Evolutionary conservation across 345 rosid genomes (phyloP).

Genomic region (Syzygium aqueum): DNA sequence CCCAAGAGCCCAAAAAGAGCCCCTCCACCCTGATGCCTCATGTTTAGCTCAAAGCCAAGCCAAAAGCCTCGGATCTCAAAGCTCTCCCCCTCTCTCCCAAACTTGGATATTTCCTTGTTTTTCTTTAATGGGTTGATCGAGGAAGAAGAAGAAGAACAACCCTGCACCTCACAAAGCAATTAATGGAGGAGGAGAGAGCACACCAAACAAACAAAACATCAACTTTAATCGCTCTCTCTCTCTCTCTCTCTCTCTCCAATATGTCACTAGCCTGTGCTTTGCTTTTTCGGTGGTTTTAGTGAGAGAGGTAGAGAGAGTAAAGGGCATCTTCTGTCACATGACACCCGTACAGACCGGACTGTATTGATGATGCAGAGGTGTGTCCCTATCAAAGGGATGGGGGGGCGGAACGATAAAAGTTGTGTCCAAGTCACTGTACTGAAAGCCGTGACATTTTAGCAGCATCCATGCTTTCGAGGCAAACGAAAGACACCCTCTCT

Average conservation of each 20-base stretch:
- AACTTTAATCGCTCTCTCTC: not conserved
- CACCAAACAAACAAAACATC: not conserved
- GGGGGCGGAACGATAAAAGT: not conserved
- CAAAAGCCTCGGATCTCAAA: not conserved
- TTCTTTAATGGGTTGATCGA: not conserved
- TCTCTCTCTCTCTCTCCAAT: not conserved
- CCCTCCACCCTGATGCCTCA: not conserved
- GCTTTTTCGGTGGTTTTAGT: not conserved
- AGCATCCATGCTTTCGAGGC: not conserved
- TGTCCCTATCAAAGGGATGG: not conserved
- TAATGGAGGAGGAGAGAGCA: not conserved
- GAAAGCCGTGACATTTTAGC: not conserved
- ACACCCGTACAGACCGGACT: not conserved
- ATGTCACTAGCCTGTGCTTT: not conserved
- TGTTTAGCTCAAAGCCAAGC: not conserved
- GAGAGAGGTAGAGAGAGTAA: not conserved
- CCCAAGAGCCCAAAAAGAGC: not conserved
- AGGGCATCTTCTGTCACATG: not conserved
- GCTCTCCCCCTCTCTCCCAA: not conserved
- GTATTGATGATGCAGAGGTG: not conserved
- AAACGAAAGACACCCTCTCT: not conserved
- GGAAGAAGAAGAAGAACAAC: not conserved
- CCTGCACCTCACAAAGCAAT: not conserved
- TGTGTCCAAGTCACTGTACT: not conserved
- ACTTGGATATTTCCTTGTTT: not conserved